Conservation (phyloP, 352 stramenopile genomes). For the Poterioochromonas sp. region DNA sequence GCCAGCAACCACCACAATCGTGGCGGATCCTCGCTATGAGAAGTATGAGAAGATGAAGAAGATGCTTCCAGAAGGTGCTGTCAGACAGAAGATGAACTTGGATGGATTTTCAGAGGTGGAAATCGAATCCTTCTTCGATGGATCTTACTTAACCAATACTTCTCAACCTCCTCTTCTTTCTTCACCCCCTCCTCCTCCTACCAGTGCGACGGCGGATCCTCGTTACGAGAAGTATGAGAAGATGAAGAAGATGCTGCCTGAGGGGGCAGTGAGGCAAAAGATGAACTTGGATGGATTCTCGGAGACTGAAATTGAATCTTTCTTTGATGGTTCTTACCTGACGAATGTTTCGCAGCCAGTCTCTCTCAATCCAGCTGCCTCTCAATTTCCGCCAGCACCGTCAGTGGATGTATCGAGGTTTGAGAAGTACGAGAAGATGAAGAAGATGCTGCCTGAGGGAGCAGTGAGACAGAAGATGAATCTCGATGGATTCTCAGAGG, state of each 20-base stretch:
- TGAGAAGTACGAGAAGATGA: conserved; percentile 1
- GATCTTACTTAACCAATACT: neutral
- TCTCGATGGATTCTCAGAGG: neutral
- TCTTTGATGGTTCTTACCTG: neutral
- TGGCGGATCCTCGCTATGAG: neutral
- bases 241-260: conserved; percentile 14
- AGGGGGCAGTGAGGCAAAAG: conserved; percentile 5
- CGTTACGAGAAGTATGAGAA: conserved; percentile 1
- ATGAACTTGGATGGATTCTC: neutral
- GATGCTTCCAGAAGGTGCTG: conserved; percentile 17
- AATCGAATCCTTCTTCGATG: neutral
- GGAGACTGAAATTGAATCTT: neutral
- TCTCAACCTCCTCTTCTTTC: neutral
- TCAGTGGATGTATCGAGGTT: neutral
- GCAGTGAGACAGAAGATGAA: conserved; percentile 23
- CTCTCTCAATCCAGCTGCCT: no score
- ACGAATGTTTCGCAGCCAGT: no score
- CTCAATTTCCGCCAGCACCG: neutral
- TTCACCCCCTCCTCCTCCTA: neutral
- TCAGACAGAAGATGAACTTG: conserved; percentile 5
- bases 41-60: conserved; percentile 14
- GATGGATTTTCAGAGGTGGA: conserved; percentile 8
- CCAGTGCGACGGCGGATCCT: neutral
- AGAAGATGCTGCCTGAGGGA: conserved; percentile 14
- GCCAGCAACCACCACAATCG: neutral